Base-by-base conservation (phyloP, 108 stramenopile species). In the Mediolabrus comicus region DNA sequence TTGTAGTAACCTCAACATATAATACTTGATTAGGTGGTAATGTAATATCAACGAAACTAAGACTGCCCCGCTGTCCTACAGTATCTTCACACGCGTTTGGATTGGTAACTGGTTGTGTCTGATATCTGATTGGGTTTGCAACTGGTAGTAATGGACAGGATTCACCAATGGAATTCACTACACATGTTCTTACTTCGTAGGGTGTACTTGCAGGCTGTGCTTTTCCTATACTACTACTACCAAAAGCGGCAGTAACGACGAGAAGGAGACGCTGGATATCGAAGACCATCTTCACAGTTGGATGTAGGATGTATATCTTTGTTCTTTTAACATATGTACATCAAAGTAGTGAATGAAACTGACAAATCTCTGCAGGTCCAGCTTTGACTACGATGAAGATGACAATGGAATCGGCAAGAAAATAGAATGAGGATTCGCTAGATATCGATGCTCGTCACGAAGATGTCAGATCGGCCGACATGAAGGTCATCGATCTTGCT, bases 1-100 rank as follows among this genome's bases (percentile, higher is more conserved):
- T 17, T n/a, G 62, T 63, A 28, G 27, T 17, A 28, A 63, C 62
- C 49, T 63, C 62, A 17, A 63, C 62, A 9, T 53, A 53, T 27
- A 63, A 27, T 16, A 63, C 62, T 28, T 52, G 28, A 43, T 29
- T 53, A 46, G 25, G 27, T 25, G 62, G 46, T 30, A 63, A 53
- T 25, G 49, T 63, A 27, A 63, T 46, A 53, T 63, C 62, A 28
- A 53, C 62, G 51, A 46, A 63, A 27, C 51, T 63, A n/a, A 63
- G 51, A 27, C 62, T 63, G n/a, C 62, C 62, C 49, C 53, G 46
- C 62, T 63, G 62, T 17, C 53, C 62, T 25, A 52, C 43, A 7
- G 62, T 63, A 17, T 63, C 46, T 24, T 52, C 62, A 46, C 62
- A 63, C 16, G 46, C 46, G 24, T 26, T 27, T 32, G 62, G 26